A percentile compares a stretch with the other conserved stretches of the same genome.
These are phyloP conservation scores for Aspergillus ellipticus DNA, from an alignment of 495 filamentous ascomycete genomes.

Conservation along the genomic window DNA sequence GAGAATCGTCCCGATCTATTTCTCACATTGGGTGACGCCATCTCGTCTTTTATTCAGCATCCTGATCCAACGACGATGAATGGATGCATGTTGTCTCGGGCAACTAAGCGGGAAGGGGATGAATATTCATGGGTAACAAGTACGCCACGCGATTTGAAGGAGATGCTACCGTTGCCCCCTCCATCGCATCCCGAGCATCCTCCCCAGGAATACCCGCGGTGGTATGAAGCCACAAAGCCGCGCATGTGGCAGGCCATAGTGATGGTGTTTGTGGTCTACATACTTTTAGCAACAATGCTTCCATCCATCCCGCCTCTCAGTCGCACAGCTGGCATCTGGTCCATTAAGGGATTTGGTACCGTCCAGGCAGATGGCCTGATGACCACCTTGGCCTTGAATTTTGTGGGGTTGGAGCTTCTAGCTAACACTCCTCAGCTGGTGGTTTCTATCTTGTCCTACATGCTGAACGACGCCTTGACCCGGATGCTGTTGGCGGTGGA, in stretches of 20 bases:
- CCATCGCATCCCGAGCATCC: not conserved
- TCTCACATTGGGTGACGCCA: too few species aligned
- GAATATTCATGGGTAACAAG: not conserved
- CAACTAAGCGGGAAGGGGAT: not conserved
- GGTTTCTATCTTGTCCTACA: slow-evolving; percentile 39
- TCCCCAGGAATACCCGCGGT: not conserved
- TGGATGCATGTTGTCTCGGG: too few species aligned
- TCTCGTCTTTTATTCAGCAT: too few species aligned
- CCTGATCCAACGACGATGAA: too few species aligned
- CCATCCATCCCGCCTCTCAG: not conserved
- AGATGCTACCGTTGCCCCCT: not conserved
- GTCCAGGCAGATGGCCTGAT: not conserved
- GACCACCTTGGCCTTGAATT: too few species aligned
- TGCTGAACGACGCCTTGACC: slow-evolving; percentile 37
- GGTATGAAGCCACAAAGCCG: not conserved
- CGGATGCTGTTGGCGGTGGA: slow-evolving; percentile 38
- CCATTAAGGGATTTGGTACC: not conserved
- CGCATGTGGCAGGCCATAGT: not conserved
- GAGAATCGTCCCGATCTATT: too few species aligned
- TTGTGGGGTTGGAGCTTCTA: too few species aligned
- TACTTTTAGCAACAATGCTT: not conserved
- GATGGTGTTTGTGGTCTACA: not conserved
- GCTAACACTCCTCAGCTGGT: slow-evolving; percentile 43
- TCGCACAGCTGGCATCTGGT: not conserved
- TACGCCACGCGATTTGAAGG: not conserved